Evolutionary conservation across 495 filamentous ascomycete genomes (phyloP).

Genomic region (Rhizodiscina lignyota): DNA sequence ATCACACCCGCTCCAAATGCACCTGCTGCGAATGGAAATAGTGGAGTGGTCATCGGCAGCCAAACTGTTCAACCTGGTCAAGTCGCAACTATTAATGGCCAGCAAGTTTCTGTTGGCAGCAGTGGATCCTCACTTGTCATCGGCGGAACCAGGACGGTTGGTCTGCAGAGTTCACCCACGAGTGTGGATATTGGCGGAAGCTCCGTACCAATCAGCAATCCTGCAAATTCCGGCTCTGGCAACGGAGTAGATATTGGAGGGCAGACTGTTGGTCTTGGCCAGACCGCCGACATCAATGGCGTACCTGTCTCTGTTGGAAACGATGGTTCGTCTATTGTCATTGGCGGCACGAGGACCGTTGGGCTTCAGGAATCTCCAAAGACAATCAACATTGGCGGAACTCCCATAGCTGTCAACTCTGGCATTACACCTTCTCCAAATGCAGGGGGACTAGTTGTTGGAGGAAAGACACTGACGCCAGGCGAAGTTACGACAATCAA

Average conservation of each 20-base stretch:
- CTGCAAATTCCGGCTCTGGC: too few species aligned
- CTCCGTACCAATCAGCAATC: too few species aligned
- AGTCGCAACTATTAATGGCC: conserved; percentile 1
- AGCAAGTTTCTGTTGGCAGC: not conserved
- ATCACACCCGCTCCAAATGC: too few species aligned
- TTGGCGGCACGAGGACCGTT: conserved; percentile 2
- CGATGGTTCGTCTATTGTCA: not conserved
- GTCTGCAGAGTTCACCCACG: too few species aligned
- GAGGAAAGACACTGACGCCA: not conserved
- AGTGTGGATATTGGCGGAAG: too few species aligned
- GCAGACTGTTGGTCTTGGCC: not conserved
- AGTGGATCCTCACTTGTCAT: not conserved
- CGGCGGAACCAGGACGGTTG: not conserved
- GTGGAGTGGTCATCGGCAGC: not conserved
- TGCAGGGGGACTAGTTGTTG: not conserved
- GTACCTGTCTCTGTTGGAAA: too few species aligned
- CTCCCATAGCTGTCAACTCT: too few species aligned
- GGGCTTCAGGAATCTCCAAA: too few species aligned
- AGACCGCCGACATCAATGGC: too few species aligned
- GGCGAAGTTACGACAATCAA: not conserved
- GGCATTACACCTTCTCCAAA: too few species aligned
- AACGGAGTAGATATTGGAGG: not conserved
- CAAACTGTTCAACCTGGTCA: conserved; percentile 1
- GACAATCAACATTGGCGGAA: too few species aligned
- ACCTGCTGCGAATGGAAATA: not conserved